These are phyloP conservation scores for Kodamaea sagamina DNA, from an alignment of 805 yeast genomes.

Conservation along the genomic window DNA sequence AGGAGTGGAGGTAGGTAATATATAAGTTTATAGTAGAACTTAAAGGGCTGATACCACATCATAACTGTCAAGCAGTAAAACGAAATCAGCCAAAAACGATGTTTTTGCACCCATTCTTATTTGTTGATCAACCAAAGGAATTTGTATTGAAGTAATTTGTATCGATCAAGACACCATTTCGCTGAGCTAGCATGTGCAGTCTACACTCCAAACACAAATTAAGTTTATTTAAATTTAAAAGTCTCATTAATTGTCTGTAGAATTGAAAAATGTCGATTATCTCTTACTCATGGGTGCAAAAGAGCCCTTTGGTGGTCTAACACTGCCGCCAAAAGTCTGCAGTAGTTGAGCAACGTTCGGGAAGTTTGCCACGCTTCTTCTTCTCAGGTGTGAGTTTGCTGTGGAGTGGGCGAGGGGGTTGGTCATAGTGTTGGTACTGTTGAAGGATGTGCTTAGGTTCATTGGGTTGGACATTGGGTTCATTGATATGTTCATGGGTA, in stretches of 20 bases:
- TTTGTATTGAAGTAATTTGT: too few species aligned
- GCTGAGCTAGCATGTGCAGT: background rate
- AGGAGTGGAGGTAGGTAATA: too few species aligned
- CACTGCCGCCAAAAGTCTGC: conserved; percentile 6
- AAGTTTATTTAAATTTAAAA: background rate
- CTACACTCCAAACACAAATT: background rate
- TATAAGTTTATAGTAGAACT: too few species aligned
- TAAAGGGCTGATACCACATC: too few species aligned
- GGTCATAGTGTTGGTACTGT: too few species aligned
- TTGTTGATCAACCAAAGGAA: too few species aligned
- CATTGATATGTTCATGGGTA: background rate
- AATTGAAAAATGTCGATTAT: background rate
- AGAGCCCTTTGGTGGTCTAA: background rate
- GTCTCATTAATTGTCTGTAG: background rate
- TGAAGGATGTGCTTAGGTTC: background rate
- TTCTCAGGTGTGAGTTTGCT: conserved; percentile 7
- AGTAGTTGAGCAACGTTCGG: conserved; percentile 6
- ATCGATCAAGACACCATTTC: too few species aligned
- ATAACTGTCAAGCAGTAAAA: too few species aligned
- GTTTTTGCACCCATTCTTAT: too few species aligned
- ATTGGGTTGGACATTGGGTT: background rate
- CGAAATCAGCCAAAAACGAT: too few species aligned
- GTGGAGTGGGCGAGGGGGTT: conserved; percentile 6
- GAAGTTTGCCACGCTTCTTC: conserved; percentile 7
- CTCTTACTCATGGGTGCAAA: conserved; percentile 6